Percentiles rank a stretch among this genome's conserved stretches.
phyloP scores from a whole-genome alignment of 1,284 basidiomycete genomes.

The Naganishia sp. region DNA sequence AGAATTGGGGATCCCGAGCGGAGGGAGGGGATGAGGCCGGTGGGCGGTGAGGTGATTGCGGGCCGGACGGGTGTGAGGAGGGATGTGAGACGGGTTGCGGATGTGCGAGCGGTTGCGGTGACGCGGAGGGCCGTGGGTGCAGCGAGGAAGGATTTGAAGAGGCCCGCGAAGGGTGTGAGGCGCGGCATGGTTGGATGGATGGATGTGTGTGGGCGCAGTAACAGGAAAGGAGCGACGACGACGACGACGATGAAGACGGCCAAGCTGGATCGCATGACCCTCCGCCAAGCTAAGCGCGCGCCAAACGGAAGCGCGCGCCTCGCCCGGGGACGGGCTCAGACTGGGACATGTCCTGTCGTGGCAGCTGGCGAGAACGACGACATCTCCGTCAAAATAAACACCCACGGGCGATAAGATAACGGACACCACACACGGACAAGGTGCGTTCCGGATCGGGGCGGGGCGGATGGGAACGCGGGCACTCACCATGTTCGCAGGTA shows the following conservation, averaged over 20 bases:
- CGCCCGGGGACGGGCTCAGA: not conserved
- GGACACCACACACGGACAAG: not conserved
- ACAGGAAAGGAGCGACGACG: too few relatives aligned
- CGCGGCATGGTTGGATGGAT: conserved; percentile 9
- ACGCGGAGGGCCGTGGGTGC: not conserved
- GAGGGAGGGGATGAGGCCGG: conserved; percentile 11
- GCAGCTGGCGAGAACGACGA: not conserved
- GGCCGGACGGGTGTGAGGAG: conserved; percentile 13
- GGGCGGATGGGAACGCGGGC: too few relatives aligned
- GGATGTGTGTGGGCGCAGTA: not conserved
- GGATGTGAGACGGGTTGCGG: conserved; percentile 2
- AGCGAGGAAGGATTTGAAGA: conserved; percentile 7
- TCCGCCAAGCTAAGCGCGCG: too few relatives aligned
- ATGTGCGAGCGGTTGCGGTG: not conserved
- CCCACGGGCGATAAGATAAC: conserved; percentile 13
- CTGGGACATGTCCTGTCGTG: not conserved
- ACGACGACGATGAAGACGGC: too few relatives aligned
- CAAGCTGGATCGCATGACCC: too few relatives aligned
- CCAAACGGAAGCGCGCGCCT: not conserved
- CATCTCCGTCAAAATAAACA: conserved; percentile 31
- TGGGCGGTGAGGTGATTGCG: not conserved
- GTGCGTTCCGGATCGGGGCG: too few relatives aligned
- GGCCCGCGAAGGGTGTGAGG: conserved; percentile 4
- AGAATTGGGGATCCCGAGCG: conserved; percentile 26
- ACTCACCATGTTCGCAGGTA: conserved; percentile 1